These are phyloP conservation scores for Tetracentron sinense DNA, from an alignment of 164 flowering plant species.

Conservation along the genomic window DNA sequence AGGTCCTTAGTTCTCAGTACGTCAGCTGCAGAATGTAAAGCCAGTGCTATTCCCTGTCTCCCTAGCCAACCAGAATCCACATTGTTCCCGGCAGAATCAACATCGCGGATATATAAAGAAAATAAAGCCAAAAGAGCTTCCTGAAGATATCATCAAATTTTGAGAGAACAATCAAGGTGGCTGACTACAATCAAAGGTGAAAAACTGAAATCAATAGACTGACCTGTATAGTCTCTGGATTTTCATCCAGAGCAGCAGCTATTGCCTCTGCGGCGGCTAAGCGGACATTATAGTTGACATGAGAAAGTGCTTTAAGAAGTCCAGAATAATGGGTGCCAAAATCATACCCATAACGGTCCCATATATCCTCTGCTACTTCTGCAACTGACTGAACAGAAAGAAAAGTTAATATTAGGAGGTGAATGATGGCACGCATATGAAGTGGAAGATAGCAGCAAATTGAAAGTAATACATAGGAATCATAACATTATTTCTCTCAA, in stretches of 20 bases:
- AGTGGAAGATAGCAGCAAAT: neutral
- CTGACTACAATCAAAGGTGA: neutral
- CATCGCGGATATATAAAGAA: constrained; percentile 82
- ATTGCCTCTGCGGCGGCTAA: constrained; percentile 91
- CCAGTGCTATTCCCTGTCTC: constrained; percentile 91
- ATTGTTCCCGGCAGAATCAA: constrained; percentile 45
- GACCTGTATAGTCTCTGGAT: constrained; percentile 90
- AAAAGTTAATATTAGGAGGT: neutral
- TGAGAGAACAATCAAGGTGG: constrained; percentile 17
- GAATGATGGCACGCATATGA: neutral
- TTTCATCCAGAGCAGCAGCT: constrained; percentile 94
- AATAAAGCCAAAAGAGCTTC: constrained; percentile 90
- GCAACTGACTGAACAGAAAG: constrained; percentile 70
- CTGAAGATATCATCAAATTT: constrained; percentile 37
- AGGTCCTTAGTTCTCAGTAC: constrained; percentile 92
- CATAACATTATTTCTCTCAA: too few species aligned
- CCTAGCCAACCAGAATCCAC: constrained; percentile 85
- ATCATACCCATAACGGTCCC: constrained; percentile 91
- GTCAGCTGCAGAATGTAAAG: constrained; percentile 87
- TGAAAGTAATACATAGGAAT: neutral
- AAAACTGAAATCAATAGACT: neutral
- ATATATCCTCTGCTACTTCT: constrained; percentile 84
- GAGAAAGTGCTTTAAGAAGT: constrained; percentile 74
- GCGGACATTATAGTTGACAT: constrained; percentile 81
- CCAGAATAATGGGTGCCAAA: constrained; percentile 86